Evolutionary conservation across 768 basidiomycete genomes (phyloP).

Genomic region (Boletus edulis): DNA sequence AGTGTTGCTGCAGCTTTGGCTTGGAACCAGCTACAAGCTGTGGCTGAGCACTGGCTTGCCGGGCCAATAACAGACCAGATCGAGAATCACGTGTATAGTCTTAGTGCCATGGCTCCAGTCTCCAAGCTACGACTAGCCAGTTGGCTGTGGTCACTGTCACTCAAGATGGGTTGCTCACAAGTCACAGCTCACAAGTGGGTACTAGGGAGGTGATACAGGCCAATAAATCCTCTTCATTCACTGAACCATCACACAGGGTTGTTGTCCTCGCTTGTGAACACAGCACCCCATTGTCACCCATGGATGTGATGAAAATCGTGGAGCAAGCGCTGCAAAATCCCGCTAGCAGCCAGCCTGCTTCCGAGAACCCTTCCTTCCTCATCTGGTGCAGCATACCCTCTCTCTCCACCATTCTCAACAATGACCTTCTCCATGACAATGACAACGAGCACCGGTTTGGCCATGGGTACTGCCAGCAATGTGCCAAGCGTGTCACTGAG

Average conservation of each 20-base stretch:
- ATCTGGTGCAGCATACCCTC: not conserved
- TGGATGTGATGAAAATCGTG: not conserved
- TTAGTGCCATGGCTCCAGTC: too few species aligned
- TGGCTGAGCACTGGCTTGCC: too few species aligned
- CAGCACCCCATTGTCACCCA: not conserved
- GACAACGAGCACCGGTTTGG: not conserved
- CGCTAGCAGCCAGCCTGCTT: not conserved
- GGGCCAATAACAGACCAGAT: too few species aligned
- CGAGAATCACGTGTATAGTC: too few species aligned
- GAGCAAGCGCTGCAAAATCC: not conserved
- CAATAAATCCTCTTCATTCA: not conserved
- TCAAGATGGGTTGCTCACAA: too few species aligned
- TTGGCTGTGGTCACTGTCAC: too few species aligned
- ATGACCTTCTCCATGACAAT: not conserved
- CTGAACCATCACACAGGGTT: conserved; percentile 5
- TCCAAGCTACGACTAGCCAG: too few species aligned
- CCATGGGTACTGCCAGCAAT: not conserved
- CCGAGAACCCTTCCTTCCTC: conserved; percentile 6
- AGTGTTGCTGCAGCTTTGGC: too few species aligned
- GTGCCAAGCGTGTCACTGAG: not conserved
- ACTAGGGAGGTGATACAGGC: too few species aligned
- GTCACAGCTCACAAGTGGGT: too few species aligned
- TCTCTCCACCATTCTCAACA: not conserved
- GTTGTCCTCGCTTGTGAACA: accelerated
- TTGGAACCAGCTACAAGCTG: too few species aligned